phyloP scores from a whole-genome alignment of 495 filamentous ascomycete genomes.

The Hypoxylon lenormandii region DNA sequence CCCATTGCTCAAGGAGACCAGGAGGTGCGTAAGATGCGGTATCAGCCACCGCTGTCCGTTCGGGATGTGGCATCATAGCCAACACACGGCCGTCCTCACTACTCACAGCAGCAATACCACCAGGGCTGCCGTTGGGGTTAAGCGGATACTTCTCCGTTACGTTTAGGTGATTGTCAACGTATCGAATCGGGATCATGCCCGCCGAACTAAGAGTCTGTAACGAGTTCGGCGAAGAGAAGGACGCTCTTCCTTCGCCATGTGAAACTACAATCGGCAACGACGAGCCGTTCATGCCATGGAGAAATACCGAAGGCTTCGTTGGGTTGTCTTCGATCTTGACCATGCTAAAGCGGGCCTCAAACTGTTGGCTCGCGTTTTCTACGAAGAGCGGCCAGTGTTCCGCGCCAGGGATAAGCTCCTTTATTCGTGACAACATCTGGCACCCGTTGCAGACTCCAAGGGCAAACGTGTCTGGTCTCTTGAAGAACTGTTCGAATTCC shows the following conservation, averaged over 20 bases:
- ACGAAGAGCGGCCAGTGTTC: slow-evolving; percentile 88
- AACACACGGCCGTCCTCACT: slow-evolving; percentile 85
- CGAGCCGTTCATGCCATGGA: slow-evolving; percentile 89
- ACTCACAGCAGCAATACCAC: slow-evolving; percentile 84
- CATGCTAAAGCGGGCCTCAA: slow-evolving; percentile 91
- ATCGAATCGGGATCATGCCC: slow-evolving; percentile 76
- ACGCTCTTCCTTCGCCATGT: slow-evolving; percentile 91
- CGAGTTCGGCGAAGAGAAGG: slow-evolving; percentile 68
- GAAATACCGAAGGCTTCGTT: slow-evolving; percentile 79
- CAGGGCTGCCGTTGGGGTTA: slow-evolving; percentile 93
- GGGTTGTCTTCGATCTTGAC: slow-evolving; percentile 77
- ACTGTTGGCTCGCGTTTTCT: slow-evolving; percentile 87
- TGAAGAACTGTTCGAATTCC: slow-evolving; percentile 88
- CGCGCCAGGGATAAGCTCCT: slow-evolving; percentile 86
- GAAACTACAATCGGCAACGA: slow-evolving; percentile 87
- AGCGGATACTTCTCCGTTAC: slow-evolving; percentile 86
- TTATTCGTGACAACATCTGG: slow-evolving; percentile 89
- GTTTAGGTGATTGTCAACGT: slow-evolving; percentile 80
- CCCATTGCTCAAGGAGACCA: slow-evolving; percentile 75
- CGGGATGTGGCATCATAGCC: slow-evolving; percentile 96
- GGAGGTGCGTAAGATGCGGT: slow-evolving; percentile 80
- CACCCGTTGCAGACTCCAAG: slow-evolving; percentile 98
- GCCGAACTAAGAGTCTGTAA: slow-evolving; percentile 70
- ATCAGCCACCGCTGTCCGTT: slow-evolving; percentile 87
- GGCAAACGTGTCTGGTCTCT: slow-evolving; percentile 87